Evolutionary conservation across 495 filamentous ascomycete genomes (phyloP), one percentile per base, ranked within the genome.

Genomic region (Xylaria castorea): DNA sequence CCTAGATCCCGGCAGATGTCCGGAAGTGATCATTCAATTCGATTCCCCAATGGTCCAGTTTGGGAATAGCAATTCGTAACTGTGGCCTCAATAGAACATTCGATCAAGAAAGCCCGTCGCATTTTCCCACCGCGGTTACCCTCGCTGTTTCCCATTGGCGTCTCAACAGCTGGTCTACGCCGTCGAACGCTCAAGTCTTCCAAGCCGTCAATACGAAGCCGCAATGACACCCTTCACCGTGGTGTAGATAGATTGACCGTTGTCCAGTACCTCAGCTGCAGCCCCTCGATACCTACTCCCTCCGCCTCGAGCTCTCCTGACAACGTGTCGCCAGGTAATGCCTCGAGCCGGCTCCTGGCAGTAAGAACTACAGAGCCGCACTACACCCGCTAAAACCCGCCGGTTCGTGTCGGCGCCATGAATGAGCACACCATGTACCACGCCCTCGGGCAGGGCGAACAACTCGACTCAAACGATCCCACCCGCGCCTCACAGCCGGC

Each of bases 341-440:
- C 36, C n/a, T 69, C 7, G 66, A 69, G 51, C 66, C 34, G 6
- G 14, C 55, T 25, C 20, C 55, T 46, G 30, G 36, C 12, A 53
- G 27, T 18, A 57, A 57, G 18, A 27, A 65, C 22, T 53, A 38
- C 16, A 66, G 63, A 66, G 42, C 22, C 25, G 12, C 51, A 32
- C 48, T 8, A 25, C 53, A 32, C 32, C 30, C 6, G 14, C 32
- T 22, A 18, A 57, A 30, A 38, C 57, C 20, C 30, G 55, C 30
- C 55, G 7, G 14, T 61, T 38, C 57, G 57, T 38, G 32, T 27
- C 58, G 25, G 8, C 71, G 76, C 67, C 20, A 93, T 95, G 93
- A 88, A 92, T 75, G 91, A 95, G 77, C 92, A 90, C 83, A 81
- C 87, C 75, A 91, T 91, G 87, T 95, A 94, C 83, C 91, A 94